Evolutionary conservation across 371 early-diverging fungal species (phyloP), one percentile per base, ranked within the genome.

Genomic region (Ordospora colligata): DNA sequence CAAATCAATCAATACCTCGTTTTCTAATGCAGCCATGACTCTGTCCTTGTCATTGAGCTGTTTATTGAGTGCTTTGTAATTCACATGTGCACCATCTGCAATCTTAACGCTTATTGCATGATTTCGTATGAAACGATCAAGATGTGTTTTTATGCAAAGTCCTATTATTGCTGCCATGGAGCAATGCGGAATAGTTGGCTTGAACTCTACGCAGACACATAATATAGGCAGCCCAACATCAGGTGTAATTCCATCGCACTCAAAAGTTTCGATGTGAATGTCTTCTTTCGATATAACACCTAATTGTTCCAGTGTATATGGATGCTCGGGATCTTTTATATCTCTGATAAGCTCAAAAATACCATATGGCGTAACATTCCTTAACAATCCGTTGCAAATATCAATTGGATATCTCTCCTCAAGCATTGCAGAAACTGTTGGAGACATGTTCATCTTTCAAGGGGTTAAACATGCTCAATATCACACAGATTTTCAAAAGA

Each of bases 81-180:
- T 90, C 77, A 92, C 92, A 86, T 98, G 97, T 12, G 95, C 92
- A 27, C 93, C 96, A 77, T 92, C 87, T 67, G 89, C 87, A 46
- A 98, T 92, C 27, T 63, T 14, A 4, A 79, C 83, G 19, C 46
- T 32, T 6, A 90, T 89, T 86, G 92, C 92, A 87, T 92, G 95
- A 47, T 92, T 86, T 7, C 92, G 91, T 70, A 96, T 84, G 67
- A 89, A 88, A 64, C 92, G 87, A 64, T 91, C 78, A 65, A 98
- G 82, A 47, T 93, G 87, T 25, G 93, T 94, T 17, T 94, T 90
- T 64, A 98, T 93, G 82, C 92, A 92, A 21, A 97, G 88, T 0
- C 97, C 99, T 84, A 98, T 98, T 67, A 98, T 83, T 17, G 96
- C 95, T 10, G 96, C 97, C 96, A 98, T 95, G 19, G 93, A 93